These are phyloP conservation scores for Rhizopus arrhizus DNA, from an alignment of 371 early-diverging fungal genomes.

Conservation along the genomic window DNA sequence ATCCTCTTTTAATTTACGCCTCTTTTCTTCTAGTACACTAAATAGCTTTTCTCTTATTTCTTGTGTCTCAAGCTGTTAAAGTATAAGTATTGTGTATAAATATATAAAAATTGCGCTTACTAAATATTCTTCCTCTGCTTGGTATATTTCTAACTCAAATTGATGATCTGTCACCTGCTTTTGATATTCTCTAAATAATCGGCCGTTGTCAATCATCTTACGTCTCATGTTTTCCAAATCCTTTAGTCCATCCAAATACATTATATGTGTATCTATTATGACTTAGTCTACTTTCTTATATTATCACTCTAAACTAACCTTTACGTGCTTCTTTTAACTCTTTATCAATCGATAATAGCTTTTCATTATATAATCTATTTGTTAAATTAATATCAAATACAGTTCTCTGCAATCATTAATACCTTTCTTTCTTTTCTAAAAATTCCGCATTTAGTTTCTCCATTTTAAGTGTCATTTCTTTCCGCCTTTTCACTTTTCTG, in stretches of 20 bases:
- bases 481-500: conserved; percentile 37
- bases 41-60: conserved; percentile 75
- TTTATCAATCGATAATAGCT: conserved; percentile 28
- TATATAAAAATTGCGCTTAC: conserved; percentile 25
- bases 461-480: conserved; percentile 39
- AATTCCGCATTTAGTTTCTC: conserved; percentile 46
- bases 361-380: conserved; percentile 37
- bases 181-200: conserved; percentile 70
- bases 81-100: conserved; percentile 6
- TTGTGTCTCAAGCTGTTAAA: conserved; percentile 61
- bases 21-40: conserved; percentile 72
- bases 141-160: conserved; percentile 56
- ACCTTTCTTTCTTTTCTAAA: conserved; percentile 45
- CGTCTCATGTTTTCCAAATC: conserved; percentile 62
- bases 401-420: neutral
- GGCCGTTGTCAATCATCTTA: conserved; percentile 54
- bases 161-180: conserved; percentile 69
- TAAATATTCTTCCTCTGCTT: conserved; percentile 62
- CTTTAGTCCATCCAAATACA: conserved; percentile 64
- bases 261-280: conserved; percentile 65
- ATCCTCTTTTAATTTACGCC: conserved; percentile 79
- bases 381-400: too few relatives aligned
- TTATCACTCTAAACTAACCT: conserved; percentile 9
- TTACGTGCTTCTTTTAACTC: conserved; percentile 31
- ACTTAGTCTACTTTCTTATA: too few relatives aligned